phyloP scores from a whole-genome alignment of 164 flowering plant genomes.

The Chimonanthus praecox region DNA sequence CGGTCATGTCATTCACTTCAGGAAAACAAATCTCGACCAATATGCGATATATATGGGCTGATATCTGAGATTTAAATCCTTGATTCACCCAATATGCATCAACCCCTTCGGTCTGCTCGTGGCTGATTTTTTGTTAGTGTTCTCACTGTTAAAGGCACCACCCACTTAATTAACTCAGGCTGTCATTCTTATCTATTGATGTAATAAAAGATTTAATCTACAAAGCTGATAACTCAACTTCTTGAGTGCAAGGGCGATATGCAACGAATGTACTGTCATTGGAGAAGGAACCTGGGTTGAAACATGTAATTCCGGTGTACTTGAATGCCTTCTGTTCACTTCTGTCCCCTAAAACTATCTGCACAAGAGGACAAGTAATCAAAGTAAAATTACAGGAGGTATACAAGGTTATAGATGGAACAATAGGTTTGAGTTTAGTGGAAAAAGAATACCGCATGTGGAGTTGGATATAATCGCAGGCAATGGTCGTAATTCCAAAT shows the following conservation, averaged over 20 bases:
- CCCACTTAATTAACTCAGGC: neutral
- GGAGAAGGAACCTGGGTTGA: constrained; percentile 94
- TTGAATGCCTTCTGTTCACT: constrained; percentile 89
- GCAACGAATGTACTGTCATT: constrained; percentile 76
- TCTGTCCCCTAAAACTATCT: constrained; percentile 86
- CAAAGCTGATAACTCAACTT: constrained; percentile 78
- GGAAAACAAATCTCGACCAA: too few species aligned
- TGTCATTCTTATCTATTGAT: neutral
- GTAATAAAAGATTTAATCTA: constrained; percentile 14
- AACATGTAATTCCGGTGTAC: constrained; percentile 78
- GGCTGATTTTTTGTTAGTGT: too few species aligned
- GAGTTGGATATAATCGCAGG: constrained; percentile 82
- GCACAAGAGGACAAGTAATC: constrained; percentile 17
- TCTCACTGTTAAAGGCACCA: too few species aligned
- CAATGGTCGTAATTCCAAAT: constrained; percentile 94
- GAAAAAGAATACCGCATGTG: constrained; percentile 63
- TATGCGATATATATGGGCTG: too few species aligned
- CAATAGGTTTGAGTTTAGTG: neutral
- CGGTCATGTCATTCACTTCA: too few species aligned
- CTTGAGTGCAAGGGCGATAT: constrained; percentile 81
- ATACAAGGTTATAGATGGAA: neutral
- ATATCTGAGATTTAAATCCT: too few species aligned
- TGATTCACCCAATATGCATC: too few species aligned
- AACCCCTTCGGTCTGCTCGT: too few species aligned
- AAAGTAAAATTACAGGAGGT: neutral